phyloP scores from a whole-genome alignment of 2,329 filamentous ascomycete genomes.

The Metarhizium anisopliae region DNA sequence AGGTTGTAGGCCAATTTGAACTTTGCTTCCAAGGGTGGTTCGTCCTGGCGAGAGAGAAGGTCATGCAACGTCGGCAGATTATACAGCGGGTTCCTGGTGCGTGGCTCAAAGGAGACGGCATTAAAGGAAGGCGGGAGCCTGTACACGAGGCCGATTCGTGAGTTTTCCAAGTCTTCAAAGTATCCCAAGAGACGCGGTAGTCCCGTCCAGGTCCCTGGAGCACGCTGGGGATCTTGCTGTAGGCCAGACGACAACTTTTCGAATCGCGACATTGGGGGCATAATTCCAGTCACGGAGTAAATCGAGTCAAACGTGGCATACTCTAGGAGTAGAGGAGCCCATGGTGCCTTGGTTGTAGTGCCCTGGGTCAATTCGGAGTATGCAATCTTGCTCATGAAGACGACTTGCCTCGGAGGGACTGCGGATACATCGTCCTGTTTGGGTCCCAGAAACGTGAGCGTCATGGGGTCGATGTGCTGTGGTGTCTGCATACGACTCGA shows the following conservation, averaged over 20 bases:
- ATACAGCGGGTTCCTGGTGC: slow-evolving; percentile 40
- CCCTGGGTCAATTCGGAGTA: slow-evolving; percentile 38
- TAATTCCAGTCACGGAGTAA: slow-evolving; percentile 52
- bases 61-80: slow-evolving; percentile 45
- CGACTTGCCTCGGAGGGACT: slow-evolving; percentile 34
- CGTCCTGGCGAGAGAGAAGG: slow-evolving; percentile 41
- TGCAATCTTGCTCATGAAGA: slow-evolving; percentile 39
- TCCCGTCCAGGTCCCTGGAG: slow-evolving; percentile 50
- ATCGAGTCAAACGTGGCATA: slow-evolving; percentile 58
- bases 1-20: slow-evolving; percentile 68
- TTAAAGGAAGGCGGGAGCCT: slow-evolving; percentile 60
- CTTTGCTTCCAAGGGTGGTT: slow-evolving; percentile 65
- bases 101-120: slow-evolving; percentile 43
- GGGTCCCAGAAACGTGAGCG: slow-evolving; percentile 38
- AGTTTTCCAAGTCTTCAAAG: slow-evolving; percentile 63
- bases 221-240: slow-evolving; percentile 42
- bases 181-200: slow-evolving; percentile 56
- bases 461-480: slow-evolving; percentile 47
- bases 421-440: slow-evolving; percentile 26
- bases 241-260: slow-evolving; percentile 53
- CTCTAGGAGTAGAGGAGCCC: slow-evolving; percentile 57
- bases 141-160: slow-evolving; percentile 67
- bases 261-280: slow-evolving; percentile 55
- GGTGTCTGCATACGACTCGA: slow-evolving; percentile 54
- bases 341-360: slow-evolving; percentile 33